Percentiles rank a stretch among this genome's conserved stretches.
Conservation (phyloP, 1,284 basidiomycete species). For the Albatrellus sp. region DNA sequence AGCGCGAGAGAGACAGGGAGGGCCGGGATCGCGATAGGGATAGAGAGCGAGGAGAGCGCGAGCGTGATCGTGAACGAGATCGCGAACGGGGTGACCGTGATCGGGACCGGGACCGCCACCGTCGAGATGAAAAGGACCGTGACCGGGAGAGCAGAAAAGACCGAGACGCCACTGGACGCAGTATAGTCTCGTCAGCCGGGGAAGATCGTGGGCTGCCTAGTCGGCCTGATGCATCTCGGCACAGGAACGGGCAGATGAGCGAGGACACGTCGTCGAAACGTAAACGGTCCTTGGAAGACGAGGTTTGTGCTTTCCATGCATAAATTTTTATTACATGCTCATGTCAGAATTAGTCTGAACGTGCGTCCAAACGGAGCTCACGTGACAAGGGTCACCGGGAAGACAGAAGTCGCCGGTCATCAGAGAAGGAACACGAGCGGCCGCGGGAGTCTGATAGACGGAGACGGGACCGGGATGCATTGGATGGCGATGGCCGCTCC, state of each 20-base stretch:
- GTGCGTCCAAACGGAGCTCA: conserved; percentile 58
- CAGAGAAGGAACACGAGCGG: conserved; percentile 48
- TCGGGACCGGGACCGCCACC: conserved; percentile 21
- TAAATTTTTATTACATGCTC: conserved; percentile 7
- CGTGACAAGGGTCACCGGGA: conserved; percentile 67
- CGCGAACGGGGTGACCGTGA: conserved; percentile 25
- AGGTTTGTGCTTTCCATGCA: conserved; percentile 32
- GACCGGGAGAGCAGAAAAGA: conserved; percentile 29
- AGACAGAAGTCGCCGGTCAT: conserved; percentile 48
- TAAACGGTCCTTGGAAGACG: conserved; percentile 51
- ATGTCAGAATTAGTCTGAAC: conserved; percentile 37
- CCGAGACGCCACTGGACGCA: conserved; percentile 16
- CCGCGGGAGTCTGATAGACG: conserved; percentile 56
- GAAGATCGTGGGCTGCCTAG: conserved; percentile 44
- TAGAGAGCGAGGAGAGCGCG: conserved; percentile 27
- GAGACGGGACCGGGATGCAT: conserved; percentile 45
- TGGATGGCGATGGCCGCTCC: conserved; percentile 31
- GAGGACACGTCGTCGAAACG: conserved; percentile 60
- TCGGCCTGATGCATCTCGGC: conserved; percentile 45
- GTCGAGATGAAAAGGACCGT: conserved; percentile 37
- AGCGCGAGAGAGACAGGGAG: conserved; percentile 18
- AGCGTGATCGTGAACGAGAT: conserved; percentile 13
- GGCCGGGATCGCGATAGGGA: conserved; percentile 25
- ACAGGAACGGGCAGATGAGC: conserved; percentile 28
- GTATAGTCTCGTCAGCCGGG: conserved; percentile 10